A percentile compares a stretch with the other conserved stretches of the same genome.
Conservation (phyloP, 148 eudicot genomes). For the Vaccinium myrtillus region DNA sequence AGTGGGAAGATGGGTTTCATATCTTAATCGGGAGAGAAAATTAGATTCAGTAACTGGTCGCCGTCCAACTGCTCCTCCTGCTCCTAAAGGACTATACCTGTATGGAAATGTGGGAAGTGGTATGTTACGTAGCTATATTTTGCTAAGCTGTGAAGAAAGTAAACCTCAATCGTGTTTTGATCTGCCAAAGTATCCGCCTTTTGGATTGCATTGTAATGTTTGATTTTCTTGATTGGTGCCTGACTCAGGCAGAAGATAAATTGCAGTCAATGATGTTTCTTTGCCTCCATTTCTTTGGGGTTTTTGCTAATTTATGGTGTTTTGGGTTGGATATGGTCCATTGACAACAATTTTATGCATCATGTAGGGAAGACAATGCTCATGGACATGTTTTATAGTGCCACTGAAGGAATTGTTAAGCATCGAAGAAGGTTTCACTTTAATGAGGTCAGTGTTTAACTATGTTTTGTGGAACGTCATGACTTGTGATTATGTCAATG, state of each 20-base stretch:
- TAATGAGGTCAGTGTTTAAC: constrained; percentile 65
- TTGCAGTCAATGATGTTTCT: not conserved
- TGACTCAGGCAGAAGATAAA: not conserved
- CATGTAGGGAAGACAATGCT: constrained; percentile 94
- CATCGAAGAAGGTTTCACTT: constrained; percentile 93
- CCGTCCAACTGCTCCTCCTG: constrained; percentile 77
- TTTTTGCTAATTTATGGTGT: not conserved
- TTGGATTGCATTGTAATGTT: not conserved
- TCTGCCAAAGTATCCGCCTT: not conserved
- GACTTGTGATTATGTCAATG: not conserved
- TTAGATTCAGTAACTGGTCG: constrained; percentile 72
- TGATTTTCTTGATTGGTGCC: not conserved
- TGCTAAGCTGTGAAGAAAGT: not conserved
- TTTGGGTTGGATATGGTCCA: not conserved
- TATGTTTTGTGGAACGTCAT: constrained; percentile 4
- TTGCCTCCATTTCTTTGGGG: not conserved
- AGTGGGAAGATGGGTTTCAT: constrained; percentile 95
- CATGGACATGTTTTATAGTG: constrained; percentile 93
- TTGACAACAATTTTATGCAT: constrained; percentile 15
- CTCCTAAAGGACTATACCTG: constrained; percentile 92
- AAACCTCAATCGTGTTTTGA: not conserved
- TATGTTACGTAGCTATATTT: constrained; percentile 29
- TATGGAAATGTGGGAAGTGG: constrained; percentile 99
- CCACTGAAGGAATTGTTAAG: constrained; percentile 82
- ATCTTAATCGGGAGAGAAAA: constrained; percentile 84